Evolutionary conservation across 2,329 filamentous ascomycete genomes (phyloP).

Genomic region (Penicillium sp.): DNA sequence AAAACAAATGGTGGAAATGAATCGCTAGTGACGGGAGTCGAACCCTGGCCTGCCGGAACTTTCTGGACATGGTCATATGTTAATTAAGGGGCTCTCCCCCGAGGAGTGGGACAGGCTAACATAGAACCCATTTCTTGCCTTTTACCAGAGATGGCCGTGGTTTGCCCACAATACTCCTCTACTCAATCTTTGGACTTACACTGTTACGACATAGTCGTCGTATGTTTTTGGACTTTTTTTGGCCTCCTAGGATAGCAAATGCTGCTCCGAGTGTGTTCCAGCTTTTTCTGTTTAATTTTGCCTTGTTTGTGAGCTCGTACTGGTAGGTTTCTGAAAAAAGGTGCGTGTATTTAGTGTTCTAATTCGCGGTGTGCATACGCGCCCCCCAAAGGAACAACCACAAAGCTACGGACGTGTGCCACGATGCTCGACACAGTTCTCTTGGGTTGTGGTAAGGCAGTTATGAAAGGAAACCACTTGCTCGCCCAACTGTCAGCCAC

Average conservation of each 20-base stretch:
- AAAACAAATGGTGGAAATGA: slow-evolving; percentile 8
- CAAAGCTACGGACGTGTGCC: too few relatives aligned
- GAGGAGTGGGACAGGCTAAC: slow-evolving; percentile 65
- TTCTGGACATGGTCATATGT: slow-evolving; percentile 3
- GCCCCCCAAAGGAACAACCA: too few relatives aligned
- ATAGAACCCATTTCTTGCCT: slow-evolving; percentile 70
- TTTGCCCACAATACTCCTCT: slow-evolving; percentile 55
- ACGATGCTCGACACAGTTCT: too few relatives aligned
- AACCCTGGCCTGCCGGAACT: slow-evolving; percentile 15
- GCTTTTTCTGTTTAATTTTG: background rate
- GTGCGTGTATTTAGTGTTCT: background rate
- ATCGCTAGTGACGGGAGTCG: slow-evolving; percentile 18
- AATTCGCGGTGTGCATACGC: background rate
- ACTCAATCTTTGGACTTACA: slow-evolving; percentile 52
- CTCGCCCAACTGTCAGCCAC: too few relatives aligned
- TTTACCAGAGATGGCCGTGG: slow-evolving; percentile 77
- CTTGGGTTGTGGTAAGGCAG: too few relatives aligned
- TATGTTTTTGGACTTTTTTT: slow-evolving; percentile 32
- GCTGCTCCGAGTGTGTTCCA: background rate
- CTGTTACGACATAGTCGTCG: slow-evolving; percentile 41
- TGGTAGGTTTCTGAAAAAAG: background rate
- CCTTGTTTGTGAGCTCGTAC: too few relatives aligned
- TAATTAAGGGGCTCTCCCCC: background rate
- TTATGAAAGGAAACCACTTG: too few relatives aligned
- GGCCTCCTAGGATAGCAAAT: background rate